Evolutionary conservation across 2,329 filamentous ascomycete genomes (phyloP), one percentile per base, ranked within the genome.

Genomic region (Calonectria pauciramosa): DNA sequence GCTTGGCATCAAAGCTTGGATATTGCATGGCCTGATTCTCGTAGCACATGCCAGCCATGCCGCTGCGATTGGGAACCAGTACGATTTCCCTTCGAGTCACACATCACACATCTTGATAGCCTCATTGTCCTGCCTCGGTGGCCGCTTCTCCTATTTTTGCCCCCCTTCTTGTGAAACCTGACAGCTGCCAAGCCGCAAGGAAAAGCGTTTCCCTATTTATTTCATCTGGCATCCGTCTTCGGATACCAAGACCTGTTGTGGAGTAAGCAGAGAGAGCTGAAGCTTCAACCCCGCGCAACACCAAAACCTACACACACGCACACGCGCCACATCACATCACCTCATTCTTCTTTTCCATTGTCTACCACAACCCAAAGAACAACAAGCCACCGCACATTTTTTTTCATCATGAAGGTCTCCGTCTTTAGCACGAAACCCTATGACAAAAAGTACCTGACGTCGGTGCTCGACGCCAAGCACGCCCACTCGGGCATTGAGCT

Each of bases 351-450:
- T 26, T 41, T 54, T 16, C 23, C 23, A 11, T 47, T 34, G 34
- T 20, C 32, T n/a, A 52, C 54, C 68, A 16, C 56, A 36, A 38
- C 59, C n/a, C n/a, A n/a, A 44, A 49, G 36, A 41, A 51, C 56
- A 51, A 4, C 20, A 38, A 32, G 23, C 16, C 54, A 60, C n/a
- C 54, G 54, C 44, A 18, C 6, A 32, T 32, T 32, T 47, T 41
- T 32, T 32, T 47, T 41, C 69, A 80, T 32, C 68, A 90, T 91
- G 89, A 91, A 90, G 82, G 85, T 94, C 81, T 89, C 90, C 76
- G 87, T 94, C 75, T 94, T 93, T 85, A 93, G 90, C 84, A 86
- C 91, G 70, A 93, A 93, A 83, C 86, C 90, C 64, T 93, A 93
- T 84, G 92, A 93, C 86, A 89, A 88, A 77, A 84, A 86, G 73